phyloP scores from a whole-genome alignment of 2,329 filamentous ascomycete species.

The Pseudogymnoascus sp. region DNA sequence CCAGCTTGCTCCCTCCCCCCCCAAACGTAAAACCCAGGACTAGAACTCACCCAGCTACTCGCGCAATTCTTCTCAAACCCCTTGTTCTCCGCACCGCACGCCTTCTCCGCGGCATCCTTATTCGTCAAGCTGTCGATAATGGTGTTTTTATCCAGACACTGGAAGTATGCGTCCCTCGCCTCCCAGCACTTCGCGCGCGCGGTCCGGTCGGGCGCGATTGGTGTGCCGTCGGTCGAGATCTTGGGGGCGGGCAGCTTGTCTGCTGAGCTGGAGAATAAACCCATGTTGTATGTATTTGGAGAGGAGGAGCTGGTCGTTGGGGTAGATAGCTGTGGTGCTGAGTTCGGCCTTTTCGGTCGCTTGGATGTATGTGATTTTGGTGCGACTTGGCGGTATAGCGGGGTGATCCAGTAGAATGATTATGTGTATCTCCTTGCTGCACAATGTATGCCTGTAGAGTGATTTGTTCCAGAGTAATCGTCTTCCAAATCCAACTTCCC shows the following conservation, averaged over 20 bases:
- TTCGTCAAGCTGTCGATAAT: slow-evolving; percentile 67
- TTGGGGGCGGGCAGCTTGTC: slow-evolving; percentile 33
- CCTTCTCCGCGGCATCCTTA: slow-evolving; percentile 44
- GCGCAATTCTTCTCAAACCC: slow-evolving; percentile 82
- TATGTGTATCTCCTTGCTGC: neutral
- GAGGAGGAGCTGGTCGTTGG: neutral
- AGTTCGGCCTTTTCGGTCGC: neutral
- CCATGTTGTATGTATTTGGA: slow-evolving; percentile 35
- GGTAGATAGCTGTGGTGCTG: neutral
- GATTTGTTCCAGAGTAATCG: neutral
- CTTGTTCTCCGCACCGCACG: slow-evolving; percentile 50
- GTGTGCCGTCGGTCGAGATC: slow-evolving; percentile 47
- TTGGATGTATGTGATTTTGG: neutral
- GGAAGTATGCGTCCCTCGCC: slow-evolving; percentile 78
- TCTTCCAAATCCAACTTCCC: neutral
- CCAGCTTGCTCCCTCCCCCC: neutral
- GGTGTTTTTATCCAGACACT: slow-evolving; percentile 70
- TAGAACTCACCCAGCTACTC: slow-evolving; percentile 68
- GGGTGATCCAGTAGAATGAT: too few relatives aligned
- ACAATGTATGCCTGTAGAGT: neutral
- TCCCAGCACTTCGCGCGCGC: slow-evolving; percentile 84
- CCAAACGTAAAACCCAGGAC: slow-evolving; percentile 4
- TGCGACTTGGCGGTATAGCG: neutral
- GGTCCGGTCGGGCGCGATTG: slow-evolving; percentile 73
- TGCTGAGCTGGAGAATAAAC: slow-evolving; percentile 35